phyloP scores from a whole-genome alignment of 805 yeast genomes.

The Saccharomycopsis sp. region DNA sequence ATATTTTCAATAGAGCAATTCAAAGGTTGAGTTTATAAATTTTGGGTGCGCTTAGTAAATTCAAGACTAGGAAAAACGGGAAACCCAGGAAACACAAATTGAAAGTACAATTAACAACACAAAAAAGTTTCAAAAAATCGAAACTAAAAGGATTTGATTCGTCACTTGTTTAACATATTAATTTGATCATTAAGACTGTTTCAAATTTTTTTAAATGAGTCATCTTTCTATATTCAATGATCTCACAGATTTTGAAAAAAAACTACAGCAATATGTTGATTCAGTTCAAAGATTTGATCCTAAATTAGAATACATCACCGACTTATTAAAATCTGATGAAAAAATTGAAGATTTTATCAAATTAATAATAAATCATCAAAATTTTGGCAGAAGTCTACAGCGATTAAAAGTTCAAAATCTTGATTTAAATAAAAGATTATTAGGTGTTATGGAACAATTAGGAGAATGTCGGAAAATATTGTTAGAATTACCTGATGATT shows the following conservation, averaged over 20 bases:
- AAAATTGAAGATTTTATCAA: constrained; percentile 11
- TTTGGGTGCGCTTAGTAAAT: no score
- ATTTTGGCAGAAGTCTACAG: constrained; percentile 11
- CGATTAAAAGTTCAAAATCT: neutral
- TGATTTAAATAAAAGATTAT: constrained; percentile 2
- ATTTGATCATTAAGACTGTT: no score
- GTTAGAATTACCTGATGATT: constrained; percentile 11
- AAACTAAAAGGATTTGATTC: neutral
- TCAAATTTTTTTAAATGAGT: no score
- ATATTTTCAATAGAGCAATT: no score
- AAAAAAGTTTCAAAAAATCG: neutral
- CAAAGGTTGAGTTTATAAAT: no score
- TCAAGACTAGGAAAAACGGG: no score
- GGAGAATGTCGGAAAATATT: constrained; percentile 6
- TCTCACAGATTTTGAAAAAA: constrained; percentile 8
- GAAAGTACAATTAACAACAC: no score
- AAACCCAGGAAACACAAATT: no score
- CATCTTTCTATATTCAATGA: constrained; percentile 5
- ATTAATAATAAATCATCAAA: constrained; percentile 10
- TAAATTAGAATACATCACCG: neutral
- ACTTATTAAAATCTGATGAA: constrained; percentile 7
- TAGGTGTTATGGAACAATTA: constrained; percentile 4
- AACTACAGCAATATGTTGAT: constrained; percentile 8
- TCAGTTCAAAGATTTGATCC: constrained; percentile 17
- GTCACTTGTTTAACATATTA: neutral